Base-by-base conservation (phyloP, 345 rosid species). In the Populus tremula region DNA sequence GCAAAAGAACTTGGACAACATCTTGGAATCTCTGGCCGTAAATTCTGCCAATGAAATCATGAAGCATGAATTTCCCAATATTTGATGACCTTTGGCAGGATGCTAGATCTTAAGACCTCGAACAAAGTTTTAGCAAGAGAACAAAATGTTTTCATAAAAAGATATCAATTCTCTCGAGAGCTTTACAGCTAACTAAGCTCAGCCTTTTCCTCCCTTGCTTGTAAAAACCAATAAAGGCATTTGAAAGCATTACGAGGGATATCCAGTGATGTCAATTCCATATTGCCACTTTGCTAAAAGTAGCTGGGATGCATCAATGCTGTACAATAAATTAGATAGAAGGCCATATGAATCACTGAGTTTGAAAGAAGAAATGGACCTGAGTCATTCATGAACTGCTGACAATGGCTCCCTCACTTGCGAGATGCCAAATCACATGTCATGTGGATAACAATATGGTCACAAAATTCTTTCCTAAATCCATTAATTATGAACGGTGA, bases 11-110 rank as follows among this genome's bases (percentile, higher is more conserved):
- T 85, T 21, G 99, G 98, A 75, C 98, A 95, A 49, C 98, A 95
- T 79, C 94, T 87, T 0, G 99, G 99, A 36, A 95, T 90, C 56
- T 88, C 92, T 2, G 99, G 99, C 43, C 99, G 87, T 77, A 93
- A 78, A 79, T 92, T 93, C 98, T 95, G 89, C 79, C 71, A n/a
- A 73, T 11, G 29, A 56, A 76, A 59, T 70, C 64, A 76, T 17
- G 69, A 6, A 5, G 21, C 8, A 45, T 65, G 56, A 70, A 65
- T 10, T 27, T 61, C 69, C 66, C 65, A 77, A 70, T 1, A 36
- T 54, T 33, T 4, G n/a, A 68, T 71, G 29, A 59, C 29, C 70
- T 41, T 69, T 56, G 39, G 47, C 39, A n/a, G 59, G 59, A 67
- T 59, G 64, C 29, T 23, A 59, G 29, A 59, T 59, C 11, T 59